Base-by-base conservation (phyloP, 148 eudicot species). In the Amaranthus palmeri region DNA sequence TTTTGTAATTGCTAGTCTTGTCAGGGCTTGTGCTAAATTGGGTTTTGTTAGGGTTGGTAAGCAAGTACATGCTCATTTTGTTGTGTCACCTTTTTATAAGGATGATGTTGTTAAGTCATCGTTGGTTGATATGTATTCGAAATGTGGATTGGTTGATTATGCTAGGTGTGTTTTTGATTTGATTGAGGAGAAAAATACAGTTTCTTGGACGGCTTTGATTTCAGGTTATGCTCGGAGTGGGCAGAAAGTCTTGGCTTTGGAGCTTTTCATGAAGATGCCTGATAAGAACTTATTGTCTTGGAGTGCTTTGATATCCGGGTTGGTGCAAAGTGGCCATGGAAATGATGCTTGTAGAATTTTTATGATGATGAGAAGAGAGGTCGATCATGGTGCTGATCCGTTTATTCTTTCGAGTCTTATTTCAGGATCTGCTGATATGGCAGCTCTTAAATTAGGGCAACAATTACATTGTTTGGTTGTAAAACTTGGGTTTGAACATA, bases 221-320 rank as follows among this genome's bases (percentile, higher is more conserved):
- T 81, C 87, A 8, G 96, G 92, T 69, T 90, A 87, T 76, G 90
- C 96, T 2, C 72, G 77, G 68, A 54, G 3, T 65, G 96, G 92
- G 49, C 79, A 81, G 75, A 86, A 83, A 50, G 7, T 3, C 17
- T 85, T 84, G 53, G 92, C 92, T 3, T 8, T 84, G 74, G 86
- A 84, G 79, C 77, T 90, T n/a, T 79, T 90, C 10, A 40, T 50
- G 13, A 50, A 67, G 51, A 86, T 88, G 87, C 80, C 81, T 61
- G 74, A 40, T 54, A 82, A 75, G 70, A 86, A 73, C 82, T 67
- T 86, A 81, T 71, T 83, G 9, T 71, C 89, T 63, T 90, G 96
- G 92, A 90, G 92, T 69, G 96, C 87, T 86, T 69, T 90, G 86
- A 83, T 90, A 76, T 86, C 90, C 15, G 96, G 96, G 61, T 82